These are phyloP conservation scores for Colletotrichum lupini DNA, from an alignment of 2,329 filamentous ascomycete genomes.

Conservation along the genomic window DNA sequence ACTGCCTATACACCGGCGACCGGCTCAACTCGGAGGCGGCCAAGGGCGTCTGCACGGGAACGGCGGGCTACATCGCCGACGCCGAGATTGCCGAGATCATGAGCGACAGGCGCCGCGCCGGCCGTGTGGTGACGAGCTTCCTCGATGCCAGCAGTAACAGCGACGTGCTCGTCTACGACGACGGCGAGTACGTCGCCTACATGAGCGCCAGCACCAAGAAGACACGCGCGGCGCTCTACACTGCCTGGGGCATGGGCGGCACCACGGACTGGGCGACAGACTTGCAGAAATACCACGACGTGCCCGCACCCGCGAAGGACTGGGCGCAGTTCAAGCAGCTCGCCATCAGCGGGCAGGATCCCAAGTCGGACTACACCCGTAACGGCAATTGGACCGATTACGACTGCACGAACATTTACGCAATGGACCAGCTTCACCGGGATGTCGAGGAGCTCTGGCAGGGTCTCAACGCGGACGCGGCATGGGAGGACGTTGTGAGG, in stretches of 20 bases:
- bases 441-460: slow-evolving; percentile 40
- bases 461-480: slow-evolving; percentile 37
- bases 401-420: not conserved
- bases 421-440: not conserved
- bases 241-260: slow-evolving; percentile 30
- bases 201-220: slow-evolving; percentile 36
- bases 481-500: slow-evolving; percentile 42
- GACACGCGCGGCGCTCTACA: not conserved
- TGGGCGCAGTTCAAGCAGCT: slow-evolving; percentile 34
- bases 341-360: not conserved
- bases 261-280: slow-evolving; percentile 39
- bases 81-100: slow-evolving; percentile 42
- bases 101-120: not conserved
- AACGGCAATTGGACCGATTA: slow-evolving; percentile 34
- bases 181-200: slow-evolving; percentile 39
- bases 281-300: slow-evolving; percentile 24
- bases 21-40: slow-evolving; percentile 36
- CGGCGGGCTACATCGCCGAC: slow-evolving; percentile 45
- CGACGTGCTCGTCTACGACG: slow-evolving; percentile 40
- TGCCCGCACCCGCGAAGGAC: slow-evolving; percentile 10
- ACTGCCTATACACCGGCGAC: slow-evolving; percentile 41
- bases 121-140: slow-evolving; percentile 34
- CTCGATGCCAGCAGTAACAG: slow-evolving; percentile 35
- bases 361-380: not conserved
- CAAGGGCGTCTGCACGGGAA: slow-evolving; percentile 43